phyloP scores from a whole-genome alignment of 768 basidiomycete genomes.

The Leccinellum luteum region DNA sequence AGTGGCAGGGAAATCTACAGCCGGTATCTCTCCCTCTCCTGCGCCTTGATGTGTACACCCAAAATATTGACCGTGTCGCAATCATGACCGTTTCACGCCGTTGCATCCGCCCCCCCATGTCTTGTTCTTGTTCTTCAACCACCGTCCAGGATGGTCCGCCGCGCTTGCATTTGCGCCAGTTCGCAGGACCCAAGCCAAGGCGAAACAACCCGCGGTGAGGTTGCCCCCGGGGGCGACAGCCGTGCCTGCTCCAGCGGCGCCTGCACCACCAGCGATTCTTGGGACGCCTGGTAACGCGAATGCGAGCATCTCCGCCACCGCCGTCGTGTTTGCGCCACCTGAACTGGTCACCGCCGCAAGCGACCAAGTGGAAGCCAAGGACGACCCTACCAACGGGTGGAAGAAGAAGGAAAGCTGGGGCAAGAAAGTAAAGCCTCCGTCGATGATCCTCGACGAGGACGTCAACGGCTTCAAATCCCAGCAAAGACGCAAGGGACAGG shows the following conservation, averaged over 20 bases:
- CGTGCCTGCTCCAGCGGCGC: constrained; percentile 39
- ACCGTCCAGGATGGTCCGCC: constrained; percentile 74
- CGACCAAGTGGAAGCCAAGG: constrained; percentile 28
- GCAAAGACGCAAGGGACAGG: constrained; percentile 48
- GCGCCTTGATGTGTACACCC: constrained; percentile 35
- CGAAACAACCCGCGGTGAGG: constrained; percentile 45
- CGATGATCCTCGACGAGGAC: constrained; percentile 87
- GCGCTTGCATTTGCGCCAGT: constrained; percentile 87
- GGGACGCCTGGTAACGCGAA: constrained; percentile 27
- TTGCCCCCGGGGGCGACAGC: constrained; percentile 55
- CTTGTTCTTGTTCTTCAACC: background rate
- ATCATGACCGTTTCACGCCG: constrained; percentile 30
- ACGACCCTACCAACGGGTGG: constrained; percentile 32
- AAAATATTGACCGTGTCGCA: constrained; percentile 38
- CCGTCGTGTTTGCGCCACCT: constrained; percentile 71
- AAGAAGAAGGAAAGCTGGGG: constrained; percentile 68
- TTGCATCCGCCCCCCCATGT: constrained; percentile 1
- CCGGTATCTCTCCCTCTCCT: constrained; percentile 51
- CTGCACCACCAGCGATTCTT: constrained; percentile 30
- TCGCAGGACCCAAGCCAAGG: constrained; percentile 58
- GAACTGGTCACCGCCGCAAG: constrained; percentile 39
- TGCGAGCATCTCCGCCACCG: constrained; percentile 48
- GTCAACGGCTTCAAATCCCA: constrained; percentile 76
- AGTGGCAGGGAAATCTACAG: constrained; percentile 48
- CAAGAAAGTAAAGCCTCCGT: constrained; percentile 86